Base-by-base conservation (phyloP, 305 asterid species). In the Fraxinus angustifolia region DNA sequence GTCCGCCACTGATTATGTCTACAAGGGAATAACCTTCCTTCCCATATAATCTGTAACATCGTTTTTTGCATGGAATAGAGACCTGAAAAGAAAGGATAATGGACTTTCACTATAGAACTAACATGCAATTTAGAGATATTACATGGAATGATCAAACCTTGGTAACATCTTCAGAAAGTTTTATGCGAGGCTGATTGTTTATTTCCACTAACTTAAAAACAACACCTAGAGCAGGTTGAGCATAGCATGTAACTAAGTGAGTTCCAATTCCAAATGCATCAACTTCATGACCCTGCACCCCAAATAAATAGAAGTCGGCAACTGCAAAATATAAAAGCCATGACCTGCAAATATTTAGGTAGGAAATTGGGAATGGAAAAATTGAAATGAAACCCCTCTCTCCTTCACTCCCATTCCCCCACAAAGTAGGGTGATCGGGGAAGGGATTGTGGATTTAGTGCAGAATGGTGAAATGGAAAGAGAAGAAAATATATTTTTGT, bases 131-230 rank as follows among this genome's bases (percentile, higher is more conserved):
- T 70, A 70, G 11, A 80, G 26, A 34, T 36, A 74, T 81, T 73
- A 79, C 48, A 85, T 71, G 79, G 78, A 76, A 73, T 56, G 77
- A 73, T 73, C 93, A 85, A 78, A 96, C 99, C 97, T 96, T 96
- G 31, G 98, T 87, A 81, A 96, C 97, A 81, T 94, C 99, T 91
- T 96, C 98, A 53, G 99, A 96, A 76, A 93, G 98, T 85, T 94
- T 96, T 80, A 96, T 96, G 56, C 98, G 96, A 70, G 99, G 99
- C 86, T 96, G 98, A 82, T 88, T 89, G 80, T 96, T 96, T 88
- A 96, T 96, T 87, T 96, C 98, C 33, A 94, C 99, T 86, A 96
- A 90, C 90, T 96, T 96, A 91, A 96, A 96, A 78, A 96, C 99
- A 78, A 88, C 97, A 50, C 98, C 99, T 6, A 96, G 90, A 78